Base-by-base conservation (phyloP, 106 monocot species). In the Dioscorea alata region DNA sequence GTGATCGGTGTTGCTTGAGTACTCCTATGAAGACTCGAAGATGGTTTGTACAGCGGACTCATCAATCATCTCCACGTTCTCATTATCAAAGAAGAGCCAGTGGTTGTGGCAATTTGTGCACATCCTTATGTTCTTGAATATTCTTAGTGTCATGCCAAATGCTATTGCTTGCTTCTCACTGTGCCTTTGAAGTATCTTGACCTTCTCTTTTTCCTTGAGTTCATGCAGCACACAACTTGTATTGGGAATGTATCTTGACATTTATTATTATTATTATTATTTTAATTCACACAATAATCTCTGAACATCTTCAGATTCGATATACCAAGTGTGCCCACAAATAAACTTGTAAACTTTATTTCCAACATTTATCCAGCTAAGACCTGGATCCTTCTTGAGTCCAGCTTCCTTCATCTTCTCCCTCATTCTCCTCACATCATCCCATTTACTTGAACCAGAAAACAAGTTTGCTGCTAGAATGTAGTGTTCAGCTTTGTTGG, bases 91-190 rank as follows among this genome's bases (percentile, higher is more conserved):
- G 61, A 71, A 83, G 10, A 83, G 62, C 83, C 83, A 83, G 57
- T 79, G 83, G 64, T 72, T 71, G 24, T 87, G 86, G 68, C 86
- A 87, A 76, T 87, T 76, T 49, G 59, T 74, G 64, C 86, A 87
- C 59, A 87, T 83, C n/a, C 86, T 68, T 15, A 86, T 63, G 60
- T 86, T 86, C 73, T 86, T 86, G 33, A 28, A 79, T 7, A 86
- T 68, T 52, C 83, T 83, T 13, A 83, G 15, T 28, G 60, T 76
- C 15, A 54, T 71, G 6, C 81, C 85, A 52, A 85, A 85, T 33
- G 81, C 69, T 12, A 88, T 56, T 0, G 88, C 82, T 35, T 76
- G 73, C 79, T 88, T 88, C 78, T 88, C 88, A n/a, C 84, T 88
- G 28, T 88, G 88, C 6, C 84, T 32, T 32, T 73, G 23, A 60